These are phyloP conservation scores for Mixia osmundae DNA, from an alignment of 1,284 basidiomycete species.

Conservation along the genomic window DNA sequence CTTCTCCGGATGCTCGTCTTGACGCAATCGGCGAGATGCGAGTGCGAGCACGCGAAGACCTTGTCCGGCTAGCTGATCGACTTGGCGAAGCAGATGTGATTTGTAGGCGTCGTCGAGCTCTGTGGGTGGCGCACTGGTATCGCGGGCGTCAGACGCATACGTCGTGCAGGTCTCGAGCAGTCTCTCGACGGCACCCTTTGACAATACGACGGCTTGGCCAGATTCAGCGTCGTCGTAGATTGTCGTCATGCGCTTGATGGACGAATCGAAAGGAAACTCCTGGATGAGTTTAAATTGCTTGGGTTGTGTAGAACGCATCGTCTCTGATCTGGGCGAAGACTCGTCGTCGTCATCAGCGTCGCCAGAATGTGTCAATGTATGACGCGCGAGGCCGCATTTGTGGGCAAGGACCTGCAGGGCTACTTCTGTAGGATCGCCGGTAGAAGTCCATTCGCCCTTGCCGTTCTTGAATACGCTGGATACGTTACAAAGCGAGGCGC, in stretches of 20 bases:
- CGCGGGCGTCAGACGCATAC: slow-evolving; percentile 20
- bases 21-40: slow-evolving; percentile 2
- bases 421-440: slow-evolving; percentile 39
- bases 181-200: slow-evolving; percentile 42
- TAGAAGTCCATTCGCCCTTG: slow-evolving; percentile 36
- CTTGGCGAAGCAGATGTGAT: slow-evolving; percentile 28
- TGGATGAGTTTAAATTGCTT: background rate
- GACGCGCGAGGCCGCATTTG: slow-evolving; percentile 26
- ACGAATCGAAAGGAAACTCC: slow-evolving; percentile 31
- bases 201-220: slow-evolving; percentile 21
- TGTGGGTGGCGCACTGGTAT: no score
- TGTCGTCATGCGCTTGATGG: slow-evolving; percentile 38
- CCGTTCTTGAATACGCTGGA: slow-evolving; percentile 23
- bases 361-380: slow-evolving; percentile 18
- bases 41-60: slow-evolving; percentile 31
- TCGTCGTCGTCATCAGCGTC: slow-evolving; percentile 15
- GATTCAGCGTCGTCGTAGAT: slow-evolving; percentile 21
- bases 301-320: slow-evolving; percentile 23
- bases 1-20: slow-evolving; percentile 14
- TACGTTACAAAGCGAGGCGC: slow-evolving; percentile 28
- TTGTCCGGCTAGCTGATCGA: slow-evolving; percentile 34
- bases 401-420: slow-evolving; percentile 32
- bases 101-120: slow-evolving; percentile 22
- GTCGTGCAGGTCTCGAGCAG: slow-evolving; percentile 31
- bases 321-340: slow-evolving; percentile 25